Evolutionary conservation across 2,329 filamentous ascomycete genomes (phyloP).

Genomic region (Periconia macrospinosa): DNA sequence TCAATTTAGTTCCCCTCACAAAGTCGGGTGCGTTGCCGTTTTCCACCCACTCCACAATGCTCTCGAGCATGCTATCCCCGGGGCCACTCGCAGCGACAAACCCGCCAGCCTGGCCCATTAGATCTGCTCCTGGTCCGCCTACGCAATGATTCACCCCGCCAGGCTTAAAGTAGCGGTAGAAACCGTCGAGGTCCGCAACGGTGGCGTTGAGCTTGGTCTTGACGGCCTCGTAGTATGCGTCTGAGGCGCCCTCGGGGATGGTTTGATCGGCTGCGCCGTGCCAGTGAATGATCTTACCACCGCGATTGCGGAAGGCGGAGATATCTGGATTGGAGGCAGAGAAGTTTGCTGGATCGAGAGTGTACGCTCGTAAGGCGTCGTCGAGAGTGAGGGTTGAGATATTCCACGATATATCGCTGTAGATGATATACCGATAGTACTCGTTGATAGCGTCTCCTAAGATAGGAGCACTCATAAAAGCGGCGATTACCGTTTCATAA

Average conservation of each 20-base stretch:
- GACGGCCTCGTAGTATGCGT: constrained; percentile 49
- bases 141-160: constrained; percentile 54
- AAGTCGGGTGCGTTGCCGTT: constrained; percentile 41
- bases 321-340: constrained; percentile 16
- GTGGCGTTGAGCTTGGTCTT: constrained; percentile 38
- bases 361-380: constrained; percentile 31
- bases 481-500: constrained; percentile 6
- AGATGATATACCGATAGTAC: constrained; percentile 49
- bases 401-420: constrained; percentile 44
- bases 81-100: constrained; percentile 4
- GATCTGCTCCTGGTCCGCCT: constrained; percentile 42
- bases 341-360: constrained; percentile 16
- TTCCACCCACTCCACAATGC: constrained; percentile 51
- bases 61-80: constrained; percentile 45
- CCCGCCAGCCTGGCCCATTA: constrained; percentile 4
- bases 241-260: constrained; percentile 5
- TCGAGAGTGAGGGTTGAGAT: constrained; percentile 33
- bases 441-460: constrained; percentile 26
- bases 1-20: constrained; percentile 29
- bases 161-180: constrained; percentile 53
- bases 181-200: constrained; percentile 35
- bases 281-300: constrained; percentile 23
- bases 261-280: constrained; percentile 19
- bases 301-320: constrained; percentile 15
- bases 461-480: constrained; percentile 39